Evolutionary conservation across 1,284 basidiomycete species (phyloP).

Genomic region (Cutaneotrichosporon daszewskae): DNA sequence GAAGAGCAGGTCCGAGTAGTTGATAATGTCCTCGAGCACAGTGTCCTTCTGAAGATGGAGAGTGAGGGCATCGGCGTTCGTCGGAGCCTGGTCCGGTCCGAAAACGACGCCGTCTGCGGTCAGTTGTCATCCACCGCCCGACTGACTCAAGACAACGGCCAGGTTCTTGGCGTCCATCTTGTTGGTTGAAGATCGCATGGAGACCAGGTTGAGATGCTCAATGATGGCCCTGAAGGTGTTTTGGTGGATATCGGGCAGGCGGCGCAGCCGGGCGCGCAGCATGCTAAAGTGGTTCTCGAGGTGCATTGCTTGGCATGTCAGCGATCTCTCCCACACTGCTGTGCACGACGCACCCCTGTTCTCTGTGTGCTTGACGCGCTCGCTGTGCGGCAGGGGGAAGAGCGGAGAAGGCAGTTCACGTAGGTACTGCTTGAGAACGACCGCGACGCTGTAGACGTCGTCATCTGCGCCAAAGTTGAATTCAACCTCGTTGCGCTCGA

Average conservation of each 20-base stretch:
- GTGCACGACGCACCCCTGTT: constrained; percentile 56
- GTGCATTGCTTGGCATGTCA: background rate
- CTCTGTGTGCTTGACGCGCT: constrained; percentile 75
- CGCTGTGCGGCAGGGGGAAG: constrained; percentile 77
- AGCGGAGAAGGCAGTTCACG: constrained; percentile 88
- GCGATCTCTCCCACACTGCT: too few relatives aligned
- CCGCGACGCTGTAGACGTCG: constrained; percentile 84
- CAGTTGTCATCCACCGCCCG: background rate
- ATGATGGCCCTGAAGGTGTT: constrained; percentile 80
- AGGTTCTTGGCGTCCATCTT: constrained; percentile 93
- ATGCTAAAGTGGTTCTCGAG: constrained; percentile 65
- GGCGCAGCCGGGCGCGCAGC: constrained; percentile 71
- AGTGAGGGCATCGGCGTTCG: constrained; percentile 64
- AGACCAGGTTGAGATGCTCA: constrained; percentile 78
- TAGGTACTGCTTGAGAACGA: constrained; percentile 79
- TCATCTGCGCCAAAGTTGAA: constrained; percentile 74
- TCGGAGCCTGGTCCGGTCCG: constrained; percentile 78
- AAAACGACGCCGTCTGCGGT: constrained; percentile 63
- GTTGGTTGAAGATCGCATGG: constrained; percentile 56
- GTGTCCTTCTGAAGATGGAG: constrained; percentile 73
- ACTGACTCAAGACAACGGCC: constrained; percentile 68
- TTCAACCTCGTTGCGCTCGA: constrained; percentile 80
- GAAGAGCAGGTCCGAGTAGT: background rate
- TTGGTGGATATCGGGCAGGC: constrained; percentile 80
- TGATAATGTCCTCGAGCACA: constrained; percentile 78